phyloP scores from a whole-genome alignment of 2,329 filamentous ascomycete genomes.

The Fusarium begoniae region DNA sequence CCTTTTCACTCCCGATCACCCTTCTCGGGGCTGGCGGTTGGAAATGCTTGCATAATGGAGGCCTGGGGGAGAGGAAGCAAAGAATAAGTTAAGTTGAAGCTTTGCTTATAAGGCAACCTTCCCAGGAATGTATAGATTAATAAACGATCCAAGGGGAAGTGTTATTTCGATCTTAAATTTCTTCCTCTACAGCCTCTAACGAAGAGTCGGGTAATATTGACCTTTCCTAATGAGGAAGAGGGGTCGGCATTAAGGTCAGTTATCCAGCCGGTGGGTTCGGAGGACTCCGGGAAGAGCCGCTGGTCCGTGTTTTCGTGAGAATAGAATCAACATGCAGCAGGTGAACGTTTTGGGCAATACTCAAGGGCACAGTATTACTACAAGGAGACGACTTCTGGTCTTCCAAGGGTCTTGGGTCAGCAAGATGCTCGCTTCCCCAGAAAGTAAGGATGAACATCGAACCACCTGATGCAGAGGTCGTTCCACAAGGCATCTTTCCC shows the following conservation, averaged over 20 bases:
- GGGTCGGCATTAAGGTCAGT: constrained; percentile 15
- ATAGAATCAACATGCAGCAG: neutral
- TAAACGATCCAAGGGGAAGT: neutral
- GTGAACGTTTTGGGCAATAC: constrained; percentile 16
- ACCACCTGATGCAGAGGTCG: constrained; percentile 40
- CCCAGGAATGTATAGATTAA: neutral
- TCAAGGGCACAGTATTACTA: constrained; percentile 22
- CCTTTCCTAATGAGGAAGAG: constrained; percentile 6
- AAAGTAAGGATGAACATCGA: constrained; percentile 40
- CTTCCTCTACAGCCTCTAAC: neutral
- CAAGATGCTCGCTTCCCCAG: constrained; percentile 34
- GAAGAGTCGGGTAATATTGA: neutral
- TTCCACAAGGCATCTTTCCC: constrained; percentile 32
- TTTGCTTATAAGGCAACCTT: neutral
- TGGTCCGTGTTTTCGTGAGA: constrained; percentile 37
- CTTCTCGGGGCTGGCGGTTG: constrained; percentile 18
- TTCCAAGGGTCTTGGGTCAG: constrained; percentile 20
- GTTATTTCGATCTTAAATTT: neutral
- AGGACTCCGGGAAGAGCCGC: constrained; percentile 37
- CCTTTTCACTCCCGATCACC: neutral
- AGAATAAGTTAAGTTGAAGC: neutral
- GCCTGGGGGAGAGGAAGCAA: neutral
- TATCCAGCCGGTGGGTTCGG: constrained; percentile 21
- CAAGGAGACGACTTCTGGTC: constrained; percentile 27
- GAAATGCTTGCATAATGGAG: constrained; percentile 26